Evolutionary conservation across 1,139 yeast species (phyloP).

Genomic region (Diutina siamensis): DNA sequence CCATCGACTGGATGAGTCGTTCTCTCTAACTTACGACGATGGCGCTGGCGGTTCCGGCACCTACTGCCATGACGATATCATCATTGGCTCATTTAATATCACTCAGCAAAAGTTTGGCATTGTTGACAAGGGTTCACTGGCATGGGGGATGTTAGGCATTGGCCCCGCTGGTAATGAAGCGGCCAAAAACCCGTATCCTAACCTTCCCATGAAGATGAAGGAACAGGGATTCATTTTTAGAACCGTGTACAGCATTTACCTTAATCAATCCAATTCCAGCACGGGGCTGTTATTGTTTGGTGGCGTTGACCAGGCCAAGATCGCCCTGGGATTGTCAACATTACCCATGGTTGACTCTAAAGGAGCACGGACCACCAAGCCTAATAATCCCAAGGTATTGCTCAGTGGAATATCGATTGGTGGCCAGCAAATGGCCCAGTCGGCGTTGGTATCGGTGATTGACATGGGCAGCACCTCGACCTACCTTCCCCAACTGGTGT

Average conservation of each 20-base stretch:
- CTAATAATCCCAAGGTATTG: not conserved
- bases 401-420: not conserved
- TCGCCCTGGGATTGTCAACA: slow-evolving; percentile 21
- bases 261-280: slow-evolving; percentile 20
- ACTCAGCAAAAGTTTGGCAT: slow-evolving; percentile 27
- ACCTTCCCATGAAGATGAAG: slow-evolving; percentile 46
- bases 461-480: slow-evolving; percentile 34
- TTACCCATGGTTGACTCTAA: slow-evolving; percentile 1
- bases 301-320: slow-evolving; percentile 45
- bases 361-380: not conserved
- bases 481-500: slow-evolving; percentile 15
- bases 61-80: slow-evolving; percentile 50
- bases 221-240: slow-evolving; percentile 36
- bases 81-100: slow-evolving; percentile 29
- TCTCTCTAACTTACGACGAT: slow-evolving; percentile 54
- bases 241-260: slow-evolving; percentile 42
- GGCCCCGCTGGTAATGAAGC: slow-evolving; percentile 4
- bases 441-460: slow-evolving; percentile 18
- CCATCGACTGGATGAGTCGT: slow-evolving; percentile 29
- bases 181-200: slow-evolving; percentile 25
- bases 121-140: slow-evolving; percentile 2
- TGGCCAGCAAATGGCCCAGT: not conserved
- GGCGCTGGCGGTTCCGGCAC: slow-evolving; percentile 46
- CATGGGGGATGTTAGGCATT: slow-evolving; percentile 5
- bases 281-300: slow-evolving; percentile 45